Base-by-base conservation (phyloP, 2,329 filamentous ascomycete genomes). In the Ceratocystis variospora region DNA sequence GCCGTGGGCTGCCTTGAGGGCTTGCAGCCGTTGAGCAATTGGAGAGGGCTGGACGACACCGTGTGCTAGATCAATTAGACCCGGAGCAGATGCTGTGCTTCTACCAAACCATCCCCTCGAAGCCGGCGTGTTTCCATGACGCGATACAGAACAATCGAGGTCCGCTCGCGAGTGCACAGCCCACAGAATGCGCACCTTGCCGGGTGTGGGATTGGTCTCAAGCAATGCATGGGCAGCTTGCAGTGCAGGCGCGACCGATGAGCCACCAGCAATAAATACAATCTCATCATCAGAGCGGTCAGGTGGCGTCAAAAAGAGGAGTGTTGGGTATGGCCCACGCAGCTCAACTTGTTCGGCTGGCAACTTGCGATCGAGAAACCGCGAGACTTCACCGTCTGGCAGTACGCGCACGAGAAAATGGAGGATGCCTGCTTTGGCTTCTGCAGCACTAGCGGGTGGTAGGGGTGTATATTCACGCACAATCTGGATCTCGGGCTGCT, bases 401-500 rank as follows among this genome's bases (percentile, higher is more conserved):
- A 96, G 85, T 68, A 81, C 82, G n/a, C 92, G 84, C 64, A 97
- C 86, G 68, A 95, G 81, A 68, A 97, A 86, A 7, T 87, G 80
- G 65, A 96, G 72, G 1, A 77, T 73, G 50, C 79, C 76, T 44
- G 72, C 71, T n/a, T 74, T 71, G 1, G 70, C 71, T 1, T 74
- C 72, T 15, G 73, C 71, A 3, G 63, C 70, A 0, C 68, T 64
- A 0, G 70, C 31, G 0, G 84, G 81, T 0, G 90, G 93, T 0
- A 99, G 78, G 0, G 93, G 91, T 3, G 94, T 97, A 76, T 99
- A 99, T 67, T 90, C 86, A 69, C 94, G 79, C 55, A 90, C 89
- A 71, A 99, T 96, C 76, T 96, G 92, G 67, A 97, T 77, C 74
- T 96, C 87, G 1, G 94, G 94, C 77, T 97, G 94, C 77, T 96